These are phyloP conservation scores for Ophiostoma sp. DNA, from an alignment of 2,329 filamentous ascomycete genomes.

Conservation along the genomic window DNA sequence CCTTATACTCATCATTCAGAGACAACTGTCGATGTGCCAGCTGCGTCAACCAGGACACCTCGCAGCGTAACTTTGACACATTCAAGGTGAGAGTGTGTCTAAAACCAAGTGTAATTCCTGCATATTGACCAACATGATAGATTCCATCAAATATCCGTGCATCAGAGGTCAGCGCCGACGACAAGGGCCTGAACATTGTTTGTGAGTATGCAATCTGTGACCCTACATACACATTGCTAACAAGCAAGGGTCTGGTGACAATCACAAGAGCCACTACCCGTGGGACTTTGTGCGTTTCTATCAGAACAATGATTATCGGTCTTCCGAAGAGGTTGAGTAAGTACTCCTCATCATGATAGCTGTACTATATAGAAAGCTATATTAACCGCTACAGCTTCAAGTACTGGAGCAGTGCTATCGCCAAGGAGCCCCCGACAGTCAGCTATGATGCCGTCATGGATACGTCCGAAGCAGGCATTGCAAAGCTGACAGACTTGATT, in stretches of 20 bases:
- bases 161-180: slow-evolving; percentile 31
- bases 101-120: neutral
- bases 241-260: slow-evolving; percentile 56
- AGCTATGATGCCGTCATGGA: slow-evolving; percentile 56
- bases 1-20: slow-evolving; percentile 35
- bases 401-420: slow-evolving; percentile 35
- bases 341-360: slow-evolving; percentile 18
- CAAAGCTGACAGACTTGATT: slow-evolving; percentile 59
- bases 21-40: slow-evolving; percentile 66
- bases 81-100: slow-evolving; percentile 48
- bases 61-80: slow-evolving; percentile 62
- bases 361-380: neutral
- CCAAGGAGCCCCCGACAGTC: slow-evolving; percentile 51
- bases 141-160: slow-evolving; percentile 42
- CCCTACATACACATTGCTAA: neutral
- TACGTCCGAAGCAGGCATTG: slow-evolving; percentile 48
- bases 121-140: slow-evolving; percentile 32
- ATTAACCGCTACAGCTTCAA: slow-evolving; percentile 23
- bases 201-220: slow-evolving; percentile 39
- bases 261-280: slow-evolving; percentile 62
- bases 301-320: slow-evolving; percentile 33
- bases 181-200: slow-evolving; percentile 41
- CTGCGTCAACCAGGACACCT: slow-evolving; percentile 65
- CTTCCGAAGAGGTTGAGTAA: slow-evolving; percentile 35
- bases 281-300: slow-evolving; percentile 56